Percentiles rank a stretch among this genome's conserved stretches.
phyloP scores from a whole-genome alignment of 805 yeast species.

The Scheffersomyces stipitis region DNA sequence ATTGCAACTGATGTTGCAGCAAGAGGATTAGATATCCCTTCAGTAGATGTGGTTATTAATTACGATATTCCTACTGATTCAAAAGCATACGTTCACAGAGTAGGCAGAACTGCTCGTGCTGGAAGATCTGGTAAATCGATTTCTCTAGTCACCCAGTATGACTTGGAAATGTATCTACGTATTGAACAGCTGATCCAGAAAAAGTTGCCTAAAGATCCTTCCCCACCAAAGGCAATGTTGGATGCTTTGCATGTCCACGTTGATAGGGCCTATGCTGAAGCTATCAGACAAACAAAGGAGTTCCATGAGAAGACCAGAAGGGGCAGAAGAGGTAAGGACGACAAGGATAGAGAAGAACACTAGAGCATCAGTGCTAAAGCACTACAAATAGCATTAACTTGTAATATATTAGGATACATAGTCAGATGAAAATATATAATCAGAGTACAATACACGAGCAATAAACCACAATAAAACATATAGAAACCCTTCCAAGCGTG shows the following conservation, averaged over 20 bases:
- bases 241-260: conserved; percentile 80
- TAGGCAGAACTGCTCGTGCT: conserved; percentile 95
- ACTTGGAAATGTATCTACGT: conserved; percentile 80
- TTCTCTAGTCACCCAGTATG: conserved; percentile 91
- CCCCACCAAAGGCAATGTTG: conserved; percentile 74
- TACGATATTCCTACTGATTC: conserved; percentile 84
- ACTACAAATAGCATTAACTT: too few relatives aligned
- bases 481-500: too few relatives aligned
- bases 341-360: conserved; percentile 34
- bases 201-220: conserved; percentile 77
- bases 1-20: conserved; percentile 90
- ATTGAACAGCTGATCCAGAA: conserved; percentile 85
- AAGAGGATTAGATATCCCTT: conserved; percentile 82
- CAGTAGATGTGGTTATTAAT: conserved; percentile 73
- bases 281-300: conserved; percentile 75
- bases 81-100: conserved; percentile 82
- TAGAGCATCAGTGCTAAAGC: conserved; percentile 7
- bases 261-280: conserved; percentile 88
- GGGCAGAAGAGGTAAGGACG: conserved; percentile 39
- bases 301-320: conserved; percentile 44
- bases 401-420: too few relatives aligned
- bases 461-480: too few relatives aligned
- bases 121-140: conserved; percentile 87
- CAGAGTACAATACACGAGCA: too few relatives aligned
- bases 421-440: too few relatives aligned